phyloP scores from a whole-genome alignment of 192 early-diverging fungal species.

The Coemansia sp. region DNA sequence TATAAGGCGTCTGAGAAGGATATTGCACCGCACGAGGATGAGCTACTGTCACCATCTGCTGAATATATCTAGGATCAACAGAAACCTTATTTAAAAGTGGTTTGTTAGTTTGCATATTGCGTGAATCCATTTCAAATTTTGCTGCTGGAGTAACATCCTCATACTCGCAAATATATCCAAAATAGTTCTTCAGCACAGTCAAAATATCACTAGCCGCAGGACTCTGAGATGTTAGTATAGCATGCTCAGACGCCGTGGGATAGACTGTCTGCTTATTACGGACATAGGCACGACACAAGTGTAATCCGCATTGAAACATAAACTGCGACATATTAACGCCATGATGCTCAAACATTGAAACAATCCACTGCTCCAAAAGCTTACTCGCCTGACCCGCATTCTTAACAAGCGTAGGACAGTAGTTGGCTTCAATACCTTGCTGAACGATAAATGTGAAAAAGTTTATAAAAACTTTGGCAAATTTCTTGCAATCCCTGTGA shows the following conservation, averaged over 20 bases:
- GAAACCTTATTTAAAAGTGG: neutral
- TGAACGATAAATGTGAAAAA: conserved; percentile 9
- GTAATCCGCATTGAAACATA: conserved; percentile 13
- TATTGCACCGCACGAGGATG: neutral
- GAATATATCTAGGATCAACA: neutral
- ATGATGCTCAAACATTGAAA: conserved; percentile 35
- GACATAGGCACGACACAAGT: conserved; percentile 20
- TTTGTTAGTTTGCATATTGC: neutral
- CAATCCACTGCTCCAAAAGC: conserved; percentile 39
- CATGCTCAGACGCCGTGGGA: neutral
- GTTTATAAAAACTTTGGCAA: conserved; percentile 38
- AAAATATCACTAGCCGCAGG: neutral
- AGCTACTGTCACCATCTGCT: neutral
- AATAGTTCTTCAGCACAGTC: conserved; percentile 5
- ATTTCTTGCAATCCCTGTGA: conserved; percentile 45
- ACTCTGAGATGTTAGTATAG: neutral
- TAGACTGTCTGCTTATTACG: conserved; percentile 4
- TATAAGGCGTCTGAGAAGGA: neutral
- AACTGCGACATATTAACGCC: conserved; percentile 21
- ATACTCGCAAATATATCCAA: conserved; percentile 13
- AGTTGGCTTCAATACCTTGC: neutral
- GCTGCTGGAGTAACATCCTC: conserved; percentile 5
- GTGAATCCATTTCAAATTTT: conserved; percentile 9
- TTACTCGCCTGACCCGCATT: conserved; percentile 21
- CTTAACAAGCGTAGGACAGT: conserved; percentile 2